Evolutionary conservation across 2,329 filamentous ascomycete species (phyloP), one percentile per base, ranked within the genome.

Genomic region (Tympanopsis confertula): DNA sequence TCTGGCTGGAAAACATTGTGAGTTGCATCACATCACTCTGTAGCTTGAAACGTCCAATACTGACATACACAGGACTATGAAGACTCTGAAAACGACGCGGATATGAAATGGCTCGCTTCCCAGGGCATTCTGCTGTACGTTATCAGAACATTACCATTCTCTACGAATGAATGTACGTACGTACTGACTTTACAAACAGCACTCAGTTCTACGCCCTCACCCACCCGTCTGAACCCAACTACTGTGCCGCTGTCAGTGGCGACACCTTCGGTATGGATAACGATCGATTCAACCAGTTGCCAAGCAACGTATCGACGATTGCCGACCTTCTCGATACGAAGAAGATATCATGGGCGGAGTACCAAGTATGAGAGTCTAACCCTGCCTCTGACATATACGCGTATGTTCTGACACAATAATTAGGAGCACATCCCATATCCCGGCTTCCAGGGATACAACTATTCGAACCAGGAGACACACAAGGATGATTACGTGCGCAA

Each of bases 401-500:
- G n/a, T n/a, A n/a, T n/a, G n/a, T n/a, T n/a, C n/a, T n/a, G n/a
- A n/a, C n/a, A n/a, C n/a, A n/a, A n/a, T n/a, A n/a, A n/a, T n/a
- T n/a, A n/a, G 55, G 84, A 91, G 54, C 78, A 85, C 50, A 69
- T 82, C 67, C 85, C 85, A 2, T 86, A 77, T 57, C 66, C 74
- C 2, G 85, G 85, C 10, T 89, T 75, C 58, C 69, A 84, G 54
- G 83, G 82, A 17, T 55, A 57, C 22, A 63, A 60, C 1, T 85
- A 86, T 57, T 74, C 75, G 45, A 28, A 28, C 10, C n/a, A n/a
- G n/a, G 43, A 73, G 46, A 84, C 70, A 2, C 70, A 72, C 20
- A 68, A 70, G 36, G 83, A 87, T 49, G 75, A 81, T 60, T 91
- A 91, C 52, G 83, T 89, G 5, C 78, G 86, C 51, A 89, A 91